These are phyloP conservation scores for Colletotrichum falcatum DNA, from an alignment of 2,329 filamentous ascomycete species.

Conservation along the genomic window DNA sequence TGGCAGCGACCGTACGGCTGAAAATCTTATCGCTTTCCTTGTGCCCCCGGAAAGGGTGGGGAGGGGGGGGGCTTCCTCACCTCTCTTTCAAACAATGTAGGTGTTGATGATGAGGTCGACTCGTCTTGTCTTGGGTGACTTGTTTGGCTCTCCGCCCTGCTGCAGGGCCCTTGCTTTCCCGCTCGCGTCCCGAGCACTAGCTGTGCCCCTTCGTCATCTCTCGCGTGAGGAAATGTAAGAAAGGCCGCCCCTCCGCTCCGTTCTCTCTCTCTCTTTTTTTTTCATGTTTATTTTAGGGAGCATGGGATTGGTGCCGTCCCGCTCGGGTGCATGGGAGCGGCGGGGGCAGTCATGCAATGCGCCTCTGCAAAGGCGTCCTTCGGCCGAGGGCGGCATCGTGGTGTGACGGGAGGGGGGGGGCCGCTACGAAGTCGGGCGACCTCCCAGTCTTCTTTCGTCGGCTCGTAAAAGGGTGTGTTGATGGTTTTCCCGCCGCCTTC, in stretches of 20 bases:
- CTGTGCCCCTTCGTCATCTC: not conserved
- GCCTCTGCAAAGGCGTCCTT: conserved; percentile 21
- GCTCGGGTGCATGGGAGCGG: conserved; percentile 12
- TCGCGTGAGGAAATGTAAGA: no score
- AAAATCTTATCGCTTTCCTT: not conserved
- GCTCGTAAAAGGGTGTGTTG: not conserved
- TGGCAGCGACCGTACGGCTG: not conserved
- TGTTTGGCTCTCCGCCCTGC: not conserved
- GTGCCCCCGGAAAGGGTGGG: not conserved
- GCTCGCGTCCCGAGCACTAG: not conserved
- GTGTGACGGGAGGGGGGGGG: conserved; percentile 24
- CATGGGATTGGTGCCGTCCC: not conserved
- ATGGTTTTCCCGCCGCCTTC: not conserved
- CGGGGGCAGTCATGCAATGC: conserved; percentile 8
- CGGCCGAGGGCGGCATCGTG: conserved; percentile 38
- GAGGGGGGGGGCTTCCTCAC: no score
- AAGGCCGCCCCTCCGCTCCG: no score
- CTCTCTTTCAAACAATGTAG: not conserved
- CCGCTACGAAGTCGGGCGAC: conserved; percentile 6
- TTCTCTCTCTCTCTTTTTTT: no score
- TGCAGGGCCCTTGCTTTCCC: not conserved
- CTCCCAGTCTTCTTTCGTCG: conserved; percentile 1
- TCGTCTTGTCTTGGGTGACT: conserved; percentile 9
- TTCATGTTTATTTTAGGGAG: fast-evolving
- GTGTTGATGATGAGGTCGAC: conserved; percentile 9